Conservation (phyloP, 139 green algal species). For the Asterochloris erici region DNA sequence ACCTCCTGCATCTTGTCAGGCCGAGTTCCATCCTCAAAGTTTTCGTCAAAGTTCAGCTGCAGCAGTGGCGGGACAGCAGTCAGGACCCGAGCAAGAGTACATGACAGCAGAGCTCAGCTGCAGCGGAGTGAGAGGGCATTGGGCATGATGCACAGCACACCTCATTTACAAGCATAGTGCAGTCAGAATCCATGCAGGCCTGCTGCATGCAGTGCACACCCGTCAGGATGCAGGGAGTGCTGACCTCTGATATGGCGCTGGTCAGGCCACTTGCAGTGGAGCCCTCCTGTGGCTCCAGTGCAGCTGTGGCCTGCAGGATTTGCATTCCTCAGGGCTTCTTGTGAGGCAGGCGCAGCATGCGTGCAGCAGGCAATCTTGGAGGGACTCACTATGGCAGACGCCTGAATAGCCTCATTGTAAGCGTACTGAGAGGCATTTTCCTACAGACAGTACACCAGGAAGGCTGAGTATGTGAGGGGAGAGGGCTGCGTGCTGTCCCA, state of each 20-base stretch:
- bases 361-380: background rate
- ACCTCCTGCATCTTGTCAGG: background rate
- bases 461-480: background rate
- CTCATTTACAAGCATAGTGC: background rate
- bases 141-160: background rate
- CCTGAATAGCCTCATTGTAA: conserved; percentile 16
- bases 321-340: background rate
- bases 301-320: conserved; percentile 13
- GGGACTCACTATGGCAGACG: conserved; percentile 5
- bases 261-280: conserved; percentile 12
- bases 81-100: background rate
- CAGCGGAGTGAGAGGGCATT: too few species aligned
- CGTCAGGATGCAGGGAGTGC: background rate
- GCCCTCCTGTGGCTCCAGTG: conserved; percentile 7
- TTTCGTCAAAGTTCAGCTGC: conserved; percentile 62
- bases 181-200: background rate
- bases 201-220: background rate
- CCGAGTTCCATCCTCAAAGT: background rate
- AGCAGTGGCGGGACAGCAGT: conserved; percentile 3
- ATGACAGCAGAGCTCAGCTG: background rate
- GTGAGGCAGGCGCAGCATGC: background rate
- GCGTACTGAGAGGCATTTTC: background rate
- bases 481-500: background rate
- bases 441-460: background rate
- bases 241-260: conserved; percentile 11